Conservation (phyloP, 2,329 filamentous ascomycete genomes). For the Penicillium psychrosexuale region DNA sequence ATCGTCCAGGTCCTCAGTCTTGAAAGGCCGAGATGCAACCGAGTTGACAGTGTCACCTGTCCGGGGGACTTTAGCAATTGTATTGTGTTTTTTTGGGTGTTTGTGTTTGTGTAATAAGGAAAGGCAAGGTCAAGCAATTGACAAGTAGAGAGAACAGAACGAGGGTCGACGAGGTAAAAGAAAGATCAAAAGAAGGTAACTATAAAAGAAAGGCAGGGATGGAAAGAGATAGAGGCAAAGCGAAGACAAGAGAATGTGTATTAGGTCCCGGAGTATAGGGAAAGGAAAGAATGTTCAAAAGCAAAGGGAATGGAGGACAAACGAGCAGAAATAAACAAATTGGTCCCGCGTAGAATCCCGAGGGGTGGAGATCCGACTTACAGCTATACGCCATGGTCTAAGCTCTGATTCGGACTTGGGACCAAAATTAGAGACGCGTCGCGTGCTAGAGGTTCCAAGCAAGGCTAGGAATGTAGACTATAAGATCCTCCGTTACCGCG, state of each 20-base stretch:
- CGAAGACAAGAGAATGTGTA: conserved; percentile 20
- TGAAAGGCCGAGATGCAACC: conserved; percentile 26
- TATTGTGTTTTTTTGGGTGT: background rate
- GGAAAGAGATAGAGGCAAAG: conserved; percentile 24
- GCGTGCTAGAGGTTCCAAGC: conserved; percentile 38
- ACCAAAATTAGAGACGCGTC: conserved; percentile 30
- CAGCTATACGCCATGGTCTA: conserved; percentile 38
- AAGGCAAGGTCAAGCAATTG: conserved; percentile 9
- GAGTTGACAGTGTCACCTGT: conserved; percentile 32
- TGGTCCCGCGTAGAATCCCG: conserved; percentile 29
- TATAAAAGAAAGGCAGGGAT: conserved; percentile 8
- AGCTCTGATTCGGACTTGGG: conserved; percentile 26
- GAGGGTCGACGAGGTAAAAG: conserved; percentile 12
- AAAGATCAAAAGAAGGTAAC: conserved; percentile 6
- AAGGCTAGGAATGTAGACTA: conserved; percentile 44
- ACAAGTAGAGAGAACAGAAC: background rate
- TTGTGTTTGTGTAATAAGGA: background rate
- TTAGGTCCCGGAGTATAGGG: conserved; percentile 14
- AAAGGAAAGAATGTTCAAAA: conserved; percentile 30
- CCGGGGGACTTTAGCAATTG: conserved; percentile 11
- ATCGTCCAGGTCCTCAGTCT: conserved; percentile 32
- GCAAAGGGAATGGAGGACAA: conserved; percentile 33
- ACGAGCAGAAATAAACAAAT: conserved; percentile 44
- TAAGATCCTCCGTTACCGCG: conserved; percentile 37
- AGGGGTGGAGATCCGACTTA: conserved; percentile 36